phyloP scores from a whole-genome alignment of 2,329 filamentous ascomycete species.

The Harringtonia aguacate region DNA sequence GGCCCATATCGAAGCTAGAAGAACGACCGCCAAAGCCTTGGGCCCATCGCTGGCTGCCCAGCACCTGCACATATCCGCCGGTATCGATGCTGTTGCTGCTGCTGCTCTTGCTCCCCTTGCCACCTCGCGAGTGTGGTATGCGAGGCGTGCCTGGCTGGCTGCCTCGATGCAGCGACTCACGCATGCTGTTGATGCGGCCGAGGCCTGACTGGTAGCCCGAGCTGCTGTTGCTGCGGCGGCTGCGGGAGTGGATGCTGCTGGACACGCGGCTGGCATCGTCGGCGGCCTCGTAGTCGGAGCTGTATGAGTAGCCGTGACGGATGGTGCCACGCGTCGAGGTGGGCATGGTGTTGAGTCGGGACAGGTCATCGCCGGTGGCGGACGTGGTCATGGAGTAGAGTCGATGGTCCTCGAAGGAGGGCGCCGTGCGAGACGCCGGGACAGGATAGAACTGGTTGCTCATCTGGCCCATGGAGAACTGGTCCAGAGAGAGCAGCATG shows the following conservation, averaged over 20 bases:
- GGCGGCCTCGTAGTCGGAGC: conserved; percentile 47
- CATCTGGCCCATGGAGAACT: conserved; percentile 52
- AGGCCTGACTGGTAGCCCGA: conserved; percentile 56
- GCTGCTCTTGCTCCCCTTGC: conserved; percentile 60
- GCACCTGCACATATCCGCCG: conserved; percentile 46
- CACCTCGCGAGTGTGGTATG: conserved; percentile 40
- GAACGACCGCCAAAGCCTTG: conserved; percentile 45
- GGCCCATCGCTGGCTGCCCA: conserved; percentile 48
- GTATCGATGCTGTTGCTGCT: conserved; percentile 59
- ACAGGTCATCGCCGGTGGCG: conserved; percentile 14
- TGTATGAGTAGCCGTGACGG: conserved; percentile 44
- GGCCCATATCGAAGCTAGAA: conserved; percentile 64
- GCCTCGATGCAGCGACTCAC: conserved; percentile 30
- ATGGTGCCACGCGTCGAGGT: conserved; percentile 11
- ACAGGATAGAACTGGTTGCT: conserved; percentile 15
- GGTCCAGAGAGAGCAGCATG: conserved; percentile 87
- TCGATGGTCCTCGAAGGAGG: conserved; percentile 24
- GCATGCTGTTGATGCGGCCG: conserved; percentile 53
- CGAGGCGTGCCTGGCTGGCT: conserved; percentile 29
- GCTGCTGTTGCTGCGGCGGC: conserved; percentile 70
- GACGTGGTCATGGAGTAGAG: conserved; percentile 17
- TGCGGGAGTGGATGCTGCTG: conserved; percentile 41
- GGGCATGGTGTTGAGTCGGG: conserved; percentile 3
- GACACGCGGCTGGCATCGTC: conserved; percentile 45
- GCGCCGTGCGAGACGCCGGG: conserved; percentile 7